Percentiles rank a stretch among this genome's conserved stretches.
Conservation (phyloP, 192 early-diverging fungal genomes). For the Rhizophagus clarus region DNA sequence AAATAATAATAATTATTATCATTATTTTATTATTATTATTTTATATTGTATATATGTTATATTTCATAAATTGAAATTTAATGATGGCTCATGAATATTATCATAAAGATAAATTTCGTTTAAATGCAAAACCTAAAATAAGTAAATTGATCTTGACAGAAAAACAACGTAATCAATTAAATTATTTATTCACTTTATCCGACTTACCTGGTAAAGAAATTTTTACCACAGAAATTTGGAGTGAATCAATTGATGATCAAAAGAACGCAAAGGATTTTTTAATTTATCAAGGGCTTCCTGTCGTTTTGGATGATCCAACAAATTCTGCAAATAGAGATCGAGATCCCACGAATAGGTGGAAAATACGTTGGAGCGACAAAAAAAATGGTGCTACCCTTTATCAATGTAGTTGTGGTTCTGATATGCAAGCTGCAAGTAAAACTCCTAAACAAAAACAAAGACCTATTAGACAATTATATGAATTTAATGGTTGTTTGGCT, state of each 20-base stretch:
- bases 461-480: slow-evolving; percentile 2
- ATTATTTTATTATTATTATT: no score
- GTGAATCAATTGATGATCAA: background rate
- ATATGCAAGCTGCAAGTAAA: slow-evolving; percentile 9
- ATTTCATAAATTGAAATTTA: no score
- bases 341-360: background rate
- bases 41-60: no score
- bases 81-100: no score
- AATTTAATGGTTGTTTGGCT: slow-evolving; percentile 17
- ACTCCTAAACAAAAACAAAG: background rate
- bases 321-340: no score
- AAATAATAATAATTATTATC: no score
- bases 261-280: background rate
- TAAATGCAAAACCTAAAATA: slow-evolving; percentile 14
- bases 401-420: slow-evolving; percentile 19
- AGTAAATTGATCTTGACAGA: slow-evolving; percentile 10
- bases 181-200: background rate
- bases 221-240: slow-evolving; percentile 6
- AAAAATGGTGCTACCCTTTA: slow-evolving; percentile 13
- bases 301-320: background rate
- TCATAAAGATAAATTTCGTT: slow-evolving; percentile 15
- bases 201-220: background rate
- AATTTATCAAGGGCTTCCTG: background rate
- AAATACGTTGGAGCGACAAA: slow-evolving; percentile 13
- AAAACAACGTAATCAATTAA: background rate